Conservation (phyloP, 441 rosid species). For the Hura crepitans region DNA sequence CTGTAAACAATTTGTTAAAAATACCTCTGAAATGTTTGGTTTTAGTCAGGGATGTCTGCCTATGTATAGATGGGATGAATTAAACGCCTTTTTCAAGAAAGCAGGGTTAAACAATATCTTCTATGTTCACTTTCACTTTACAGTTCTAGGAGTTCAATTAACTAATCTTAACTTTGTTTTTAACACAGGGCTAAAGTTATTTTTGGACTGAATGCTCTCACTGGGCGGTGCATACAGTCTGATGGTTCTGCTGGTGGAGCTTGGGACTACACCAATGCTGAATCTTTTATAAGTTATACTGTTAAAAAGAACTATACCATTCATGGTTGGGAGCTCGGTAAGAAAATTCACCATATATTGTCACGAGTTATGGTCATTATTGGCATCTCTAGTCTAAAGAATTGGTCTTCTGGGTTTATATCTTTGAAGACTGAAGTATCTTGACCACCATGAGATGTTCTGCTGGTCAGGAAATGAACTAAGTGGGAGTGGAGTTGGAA, state of each 20-base stretch:
- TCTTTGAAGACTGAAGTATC: not conserved
- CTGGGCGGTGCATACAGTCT: slow-evolving; percentile 41
- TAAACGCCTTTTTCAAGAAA: slow-evolving; percentile 65
- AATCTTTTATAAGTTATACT: slow-evolving; percentile 65
- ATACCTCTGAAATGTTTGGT: slow-evolving; percentile 61
- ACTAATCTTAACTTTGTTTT: not conserved
- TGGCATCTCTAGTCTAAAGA: not conserved
- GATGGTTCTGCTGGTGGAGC: slow-evolving; percentile 64
- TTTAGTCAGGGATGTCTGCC: slow-evolving; percentile 75
- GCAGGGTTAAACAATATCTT: slow-evolving; percentile 50
- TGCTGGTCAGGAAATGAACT: slow-evolving; percentile 69
- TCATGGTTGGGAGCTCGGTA: slow-evolving; percentile 93
- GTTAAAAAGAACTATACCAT: slow-evolving; percentile 50
- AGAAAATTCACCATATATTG: slow-evolving; percentile 13
- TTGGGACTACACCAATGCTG: slow-evolving; percentile 79
- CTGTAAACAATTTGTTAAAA: slow-evolving; percentile 55
- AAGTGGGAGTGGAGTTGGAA: slow-evolving; percentile 75
- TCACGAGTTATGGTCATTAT: not conserved
- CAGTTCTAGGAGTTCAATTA: not conserved
- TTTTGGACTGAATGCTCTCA: slow-evolving; percentile 80
- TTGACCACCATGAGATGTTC: not conserved
- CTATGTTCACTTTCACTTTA: not conserved
- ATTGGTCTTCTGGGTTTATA: not conserved
- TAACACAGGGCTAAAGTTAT: slow-evolving; percentile 64
- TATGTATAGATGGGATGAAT: slow-evolving; percentile 79